These are phyloP conservation scores for Collybia sp. DNA, from an alignment of 768 basidiomycete species.

Conservation along the genomic window DNA sequence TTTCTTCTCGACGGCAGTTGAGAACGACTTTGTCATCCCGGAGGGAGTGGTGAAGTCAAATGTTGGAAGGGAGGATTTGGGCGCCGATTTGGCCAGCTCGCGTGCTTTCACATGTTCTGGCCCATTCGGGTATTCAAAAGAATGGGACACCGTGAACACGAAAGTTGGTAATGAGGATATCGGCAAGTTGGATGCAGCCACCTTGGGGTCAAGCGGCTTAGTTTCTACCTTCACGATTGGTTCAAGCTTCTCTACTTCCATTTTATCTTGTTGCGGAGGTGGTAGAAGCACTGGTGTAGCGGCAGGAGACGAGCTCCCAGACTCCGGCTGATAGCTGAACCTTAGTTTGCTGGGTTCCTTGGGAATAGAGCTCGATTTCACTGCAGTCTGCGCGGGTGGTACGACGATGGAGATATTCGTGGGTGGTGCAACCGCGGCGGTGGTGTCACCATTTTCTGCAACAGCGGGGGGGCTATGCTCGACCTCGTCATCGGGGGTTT, in stretches of 20 bases:
- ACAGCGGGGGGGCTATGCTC: not conserved
- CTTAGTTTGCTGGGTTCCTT: conserved; percentile 79
- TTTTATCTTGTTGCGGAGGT: conserved; percentile 7
- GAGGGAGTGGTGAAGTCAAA: conserved; percentile 27
- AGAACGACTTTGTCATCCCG: conserved; percentile 3
- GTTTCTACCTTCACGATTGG: not conserved
- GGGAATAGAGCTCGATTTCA: conserved; percentile 51
- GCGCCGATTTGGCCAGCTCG: conserved; percentile 33
- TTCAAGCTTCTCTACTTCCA: not conserved
- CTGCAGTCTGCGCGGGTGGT: no score
- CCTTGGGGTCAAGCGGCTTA: conserved; percentile 17
- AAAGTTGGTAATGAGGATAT: conserved; percentile 30
- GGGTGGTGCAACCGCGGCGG: no score
- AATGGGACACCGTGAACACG: conserved; percentile 22
- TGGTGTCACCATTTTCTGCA: no score
- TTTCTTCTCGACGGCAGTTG: conserved; percentile 4
- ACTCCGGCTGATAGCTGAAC: conserved; percentile 61
- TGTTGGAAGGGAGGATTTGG: conserved; percentile 39
- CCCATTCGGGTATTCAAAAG: conserved; percentile 14
- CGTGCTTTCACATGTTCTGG: conserved; percentile 21
- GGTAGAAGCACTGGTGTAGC: conserved; percentile 18
- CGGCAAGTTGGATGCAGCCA: conserved; percentile 22
- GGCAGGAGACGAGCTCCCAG: conserved; percentile 19
- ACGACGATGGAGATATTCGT: no score
- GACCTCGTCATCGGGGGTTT: not conserved